Evolutionary conservation across 257 asterid species (phyloP), one percentile per base, ranked within the genome.

Genomic region (Scutellaria baicalensis): DNA sequence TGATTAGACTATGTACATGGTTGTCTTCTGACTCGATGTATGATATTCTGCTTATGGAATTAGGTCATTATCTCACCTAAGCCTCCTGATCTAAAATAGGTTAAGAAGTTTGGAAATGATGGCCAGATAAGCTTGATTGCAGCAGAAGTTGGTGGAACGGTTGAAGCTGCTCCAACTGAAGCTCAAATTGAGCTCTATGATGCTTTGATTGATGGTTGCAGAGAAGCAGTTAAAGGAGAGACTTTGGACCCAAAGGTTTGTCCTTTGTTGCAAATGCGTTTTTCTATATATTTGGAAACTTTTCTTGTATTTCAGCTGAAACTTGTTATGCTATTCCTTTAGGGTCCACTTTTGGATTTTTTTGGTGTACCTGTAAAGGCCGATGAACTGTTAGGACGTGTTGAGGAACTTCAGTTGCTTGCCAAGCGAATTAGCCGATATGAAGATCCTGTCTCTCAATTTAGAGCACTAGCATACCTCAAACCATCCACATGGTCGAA

Each of bases 311-410:
- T 47, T 63, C 60, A 61, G 75, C 81, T 79, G 62, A 74, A 64
- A 60, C 45, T 62, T 66, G 13, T 59, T 38, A 33, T 68, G 21
- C 48, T 60, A 36, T 76, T 69, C 51, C 57, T 70, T 66, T 58
- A 94, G 99, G 97, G 97, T 55, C 99, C 99, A 45, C 79, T 89
- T 35, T 75, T 94, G 93, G 99, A 94, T 81, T 94, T 88, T 75
- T 94, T 94, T 81, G 99, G 99, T n/a, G 90, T 94, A 44, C 91
- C 97, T 68, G 96, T 94, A 47, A 94, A 91, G 83, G 97, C 98
- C 38, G 99, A 89, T 78, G 99, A 94, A 72, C 68, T 94, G 66
- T 76, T 91, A 64, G 80, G 77, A 78, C 98, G 99, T 68, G 97
- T 88, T 51, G 97, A 91, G 81, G 99, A 94, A 75, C 93, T 94